These are phyloP conservation scores for Chlorella sp. DNA, from an alignment of 139 green algal genomes.

Conservation along the genomic window DNA sequence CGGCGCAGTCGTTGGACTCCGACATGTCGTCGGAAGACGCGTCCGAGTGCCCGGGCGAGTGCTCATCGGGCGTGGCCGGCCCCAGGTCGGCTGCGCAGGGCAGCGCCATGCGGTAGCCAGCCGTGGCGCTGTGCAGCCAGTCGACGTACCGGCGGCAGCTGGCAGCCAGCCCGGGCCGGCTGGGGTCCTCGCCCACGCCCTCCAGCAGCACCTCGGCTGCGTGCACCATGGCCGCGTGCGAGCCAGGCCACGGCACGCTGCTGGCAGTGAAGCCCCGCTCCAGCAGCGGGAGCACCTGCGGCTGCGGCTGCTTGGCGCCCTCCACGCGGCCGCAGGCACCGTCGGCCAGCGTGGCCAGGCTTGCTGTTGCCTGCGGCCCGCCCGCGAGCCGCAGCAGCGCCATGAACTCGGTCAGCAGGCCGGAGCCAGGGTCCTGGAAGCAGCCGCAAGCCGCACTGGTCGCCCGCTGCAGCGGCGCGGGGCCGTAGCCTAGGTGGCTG, in stretches of 20 bases:
- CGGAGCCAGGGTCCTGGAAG: conserved; percentile 3
- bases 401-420: conserved; percentile 52
- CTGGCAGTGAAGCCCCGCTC: background rate
- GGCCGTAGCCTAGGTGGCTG: conserved; percentile 50
- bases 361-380: background rate
- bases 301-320: background rate
- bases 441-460: conserved; percentile 25
- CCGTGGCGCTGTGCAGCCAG: conserved; percentile 62
- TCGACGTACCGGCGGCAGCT: conserved; percentile 54
- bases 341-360: too few species aligned
- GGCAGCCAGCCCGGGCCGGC: background rate
- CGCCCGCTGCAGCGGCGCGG: background rate
- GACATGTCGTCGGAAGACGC: conserved; percentile 31
- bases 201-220: conserved; percentile 7
- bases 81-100: conserved; percentile 1
- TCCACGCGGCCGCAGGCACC: too few species aligned
- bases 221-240: conserved; percentile 7
- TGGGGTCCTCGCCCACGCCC: conserved; percentile 1
- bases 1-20: too few species aligned
- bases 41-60: conserved; percentile 10
- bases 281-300: background rate
- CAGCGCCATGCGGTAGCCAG: conserved; percentile 57
- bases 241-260: background rate
- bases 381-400: conserved; percentile 51
- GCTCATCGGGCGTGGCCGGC: conserved; percentile 19